Conservation (phyloP, 441 rosid genomes). For the Brassica hybrid region DNA sequence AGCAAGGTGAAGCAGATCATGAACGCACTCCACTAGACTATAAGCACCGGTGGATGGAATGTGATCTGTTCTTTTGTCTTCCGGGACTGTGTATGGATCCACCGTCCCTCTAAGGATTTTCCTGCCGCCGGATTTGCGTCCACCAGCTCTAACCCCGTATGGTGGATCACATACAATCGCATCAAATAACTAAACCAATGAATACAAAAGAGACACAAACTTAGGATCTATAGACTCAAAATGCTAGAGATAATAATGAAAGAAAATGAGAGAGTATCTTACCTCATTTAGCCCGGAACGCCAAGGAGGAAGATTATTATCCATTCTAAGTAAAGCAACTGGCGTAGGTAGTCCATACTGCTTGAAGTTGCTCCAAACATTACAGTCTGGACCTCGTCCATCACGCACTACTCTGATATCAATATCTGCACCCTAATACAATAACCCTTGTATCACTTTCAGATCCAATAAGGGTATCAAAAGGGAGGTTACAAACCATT, state of each 20-base stretch:
- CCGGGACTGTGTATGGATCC: constrained; percentile 88
- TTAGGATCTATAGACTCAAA: constrained; percentile 1
- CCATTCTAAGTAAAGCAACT: constrained; percentile 83
- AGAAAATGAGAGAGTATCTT: constrained; percentile 30
- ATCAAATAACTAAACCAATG: constrained; percentile 94
- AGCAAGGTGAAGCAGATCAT: constrained; percentile 89
- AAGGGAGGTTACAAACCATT: constrained; percentile 58
- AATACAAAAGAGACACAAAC: neutral
- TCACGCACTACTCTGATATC: constrained; percentile 96
- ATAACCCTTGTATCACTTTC: constrained; percentile 27
- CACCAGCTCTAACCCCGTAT: constrained; percentile 93
- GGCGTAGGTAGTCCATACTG: constrained; percentile 95
- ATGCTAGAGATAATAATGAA: neutral
- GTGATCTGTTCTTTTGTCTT: constrained; percentile 84
- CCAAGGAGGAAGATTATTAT: constrained; percentile 98
- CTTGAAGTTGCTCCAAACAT: constrained; percentile 98
- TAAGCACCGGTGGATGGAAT: constrained; percentile 94
- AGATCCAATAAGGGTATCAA: constrained; percentile 17
- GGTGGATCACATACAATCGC: constrained; percentile 97
- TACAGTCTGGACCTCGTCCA: constrained; percentile 95
- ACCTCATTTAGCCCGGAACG: constrained; percentile 91
- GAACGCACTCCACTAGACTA: constrained; percentile 87
- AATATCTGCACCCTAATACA: constrained; percentile 91
- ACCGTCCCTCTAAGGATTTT: constrained; percentile 84
- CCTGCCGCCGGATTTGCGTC: constrained; percentile 95